A percentile compares a stretch with the other conserved stretches of the same genome.
Conservation (phyloP, 1,284 basidiomycete genomes). For the Cronartium ribicola region DNA sequence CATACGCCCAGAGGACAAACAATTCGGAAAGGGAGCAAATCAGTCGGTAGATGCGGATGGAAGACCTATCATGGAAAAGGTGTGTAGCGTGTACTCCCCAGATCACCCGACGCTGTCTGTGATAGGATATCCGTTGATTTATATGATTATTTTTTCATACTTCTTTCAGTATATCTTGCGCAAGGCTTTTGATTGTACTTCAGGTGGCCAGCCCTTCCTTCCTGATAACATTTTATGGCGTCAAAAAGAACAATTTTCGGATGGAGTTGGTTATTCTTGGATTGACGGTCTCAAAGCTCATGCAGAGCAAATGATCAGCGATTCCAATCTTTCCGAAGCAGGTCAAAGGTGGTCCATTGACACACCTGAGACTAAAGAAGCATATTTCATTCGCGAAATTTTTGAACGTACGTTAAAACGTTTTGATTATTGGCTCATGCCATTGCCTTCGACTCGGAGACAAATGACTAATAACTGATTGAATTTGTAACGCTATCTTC, state of each 20-base stretch:
- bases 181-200: conserved; percentile 89
- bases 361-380: conserved; percentile 95
- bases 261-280: conserved; percentile 99
- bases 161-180: conserved; percentile 77
- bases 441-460: background rate
- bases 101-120: background rate
- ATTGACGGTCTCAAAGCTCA: conserved; percentile 97
- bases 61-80: conserved; percentile 87
- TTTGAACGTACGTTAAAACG: conserved; percentile 66
- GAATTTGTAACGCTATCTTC: background rate
- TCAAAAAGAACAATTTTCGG: conserved; percentile 99
- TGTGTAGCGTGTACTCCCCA: conserved; percentile 48
- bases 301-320: conserved; percentile 69
- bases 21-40: conserved; percentile 75
- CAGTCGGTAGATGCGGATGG: conserved; percentile 80
- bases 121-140: background rate
- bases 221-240: conserved; percentile 94
- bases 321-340: conserved; percentile 73
- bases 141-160: conserved; percentile 8
- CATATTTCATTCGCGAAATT: conserved; percentile 86
- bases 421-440: background rate
- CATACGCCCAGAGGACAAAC: conserved; percentile 80
- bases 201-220: conserved; percentile 81
- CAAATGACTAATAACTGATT: too few relatives aligned
- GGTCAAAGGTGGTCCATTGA: conserved; percentile 72